Base-by-base conservation (phyloP, 1,139 yeast species). In the Candida neerlandica region DNA sequence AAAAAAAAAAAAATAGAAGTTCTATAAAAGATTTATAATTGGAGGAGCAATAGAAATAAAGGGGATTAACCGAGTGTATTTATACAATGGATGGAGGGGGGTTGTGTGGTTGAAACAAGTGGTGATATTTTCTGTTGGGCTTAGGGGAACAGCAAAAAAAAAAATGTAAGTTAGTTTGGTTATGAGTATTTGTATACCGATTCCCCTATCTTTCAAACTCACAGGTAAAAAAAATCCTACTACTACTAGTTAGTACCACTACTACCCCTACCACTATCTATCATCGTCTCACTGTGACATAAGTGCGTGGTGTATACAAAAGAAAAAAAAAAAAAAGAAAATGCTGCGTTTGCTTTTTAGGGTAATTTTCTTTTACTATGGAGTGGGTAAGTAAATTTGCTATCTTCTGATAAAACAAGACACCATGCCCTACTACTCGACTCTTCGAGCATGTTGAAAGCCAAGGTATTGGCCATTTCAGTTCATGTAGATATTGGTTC, bases 321-420 rank as follows among this genome's bases (percentile, higher is more conserved):
- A 19, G 16, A 21, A 21, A 21, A 37, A 37, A 11, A 12, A 2
- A 9, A 19, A 37, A 37, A 21, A n/a, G 12, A 12, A 37, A 19
- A 12, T 37, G 41, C 29, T 21, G 29, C 10, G 29, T 37, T 44
- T 38, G 27, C 43, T 44, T 9, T 16, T 37, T 44, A 18, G 5
- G 35, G 46, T 43, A 43, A 43, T 43, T 33, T 19, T 33, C 39
- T 33, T 29, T 33, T 33, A n/a, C 2, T 33, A 7, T 14, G 11
- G 1, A 15, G 11, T n/a, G n/a, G n/a, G n/a, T n/a, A n/a, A n/a
- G n/a, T n/a, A n/a, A n/a, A n/a, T 5, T 33, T 33, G 18, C 35
- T 12, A 14, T n/a, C 19, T 33, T 33, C 18, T 14, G 35, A 33
- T 33, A 29, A 29, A 12, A 2, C 14, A n/a, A 29, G 4, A 29